Evolutionary conservation across 352 stramenopile species (phyloP).

Genomic region (Phytophthora cactorum): DNA sequence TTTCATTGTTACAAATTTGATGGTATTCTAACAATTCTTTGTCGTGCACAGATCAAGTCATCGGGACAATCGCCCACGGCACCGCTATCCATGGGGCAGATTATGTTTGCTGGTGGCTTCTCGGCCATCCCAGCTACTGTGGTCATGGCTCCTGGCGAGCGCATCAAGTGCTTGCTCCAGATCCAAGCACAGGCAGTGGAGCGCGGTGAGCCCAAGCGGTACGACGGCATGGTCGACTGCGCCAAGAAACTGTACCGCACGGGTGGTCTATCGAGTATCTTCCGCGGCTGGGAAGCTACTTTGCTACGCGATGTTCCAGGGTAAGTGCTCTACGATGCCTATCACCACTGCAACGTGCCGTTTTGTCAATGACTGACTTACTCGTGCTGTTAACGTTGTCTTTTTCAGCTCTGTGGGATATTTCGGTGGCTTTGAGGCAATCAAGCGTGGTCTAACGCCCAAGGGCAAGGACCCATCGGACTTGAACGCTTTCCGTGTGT

Average conservation of each 20-base stretch:
- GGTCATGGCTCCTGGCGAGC: constrained; percentile 96
- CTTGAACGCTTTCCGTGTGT: constrained; percentile 89
- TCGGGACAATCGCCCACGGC: constrained; percentile 63
- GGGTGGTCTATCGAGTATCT: constrained; percentile 94
- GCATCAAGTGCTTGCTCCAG: constrained; percentile 96
- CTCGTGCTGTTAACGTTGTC: neutral
- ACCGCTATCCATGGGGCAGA: constrained; percentile 78
- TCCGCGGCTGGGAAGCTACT: constrained; percentile 95
- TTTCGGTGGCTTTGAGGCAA: constrained; percentile 94
- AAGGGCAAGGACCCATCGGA: constrained; percentile 82
- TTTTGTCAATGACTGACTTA: neutral
- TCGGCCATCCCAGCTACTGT: constrained; percentile 89
- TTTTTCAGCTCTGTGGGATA: constrained; percentile 91
- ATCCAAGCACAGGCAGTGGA: constrained; percentile 91
- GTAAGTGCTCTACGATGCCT: constrained; percentile 48
- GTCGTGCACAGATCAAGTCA: constrained; percentile 54
- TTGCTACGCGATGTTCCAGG: constrained; percentile 94
- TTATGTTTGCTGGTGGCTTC: constrained; percentile 92
- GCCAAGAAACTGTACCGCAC: constrained; percentile 92
- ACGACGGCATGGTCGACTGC: constrained; percentile 96
- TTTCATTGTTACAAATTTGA: neutral
- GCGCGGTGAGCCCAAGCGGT: constrained; percentile 83
- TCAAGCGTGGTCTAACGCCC: constrained; percentile 90
- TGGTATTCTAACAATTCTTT: constrained; percentile 15
- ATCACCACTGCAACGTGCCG: neutral